Evolutionary conservation across 768 basidiomycete genomes (phyloP), one percentile per base, ranked within the genome.

Genomic region (Amanita muscaria): DNA sequence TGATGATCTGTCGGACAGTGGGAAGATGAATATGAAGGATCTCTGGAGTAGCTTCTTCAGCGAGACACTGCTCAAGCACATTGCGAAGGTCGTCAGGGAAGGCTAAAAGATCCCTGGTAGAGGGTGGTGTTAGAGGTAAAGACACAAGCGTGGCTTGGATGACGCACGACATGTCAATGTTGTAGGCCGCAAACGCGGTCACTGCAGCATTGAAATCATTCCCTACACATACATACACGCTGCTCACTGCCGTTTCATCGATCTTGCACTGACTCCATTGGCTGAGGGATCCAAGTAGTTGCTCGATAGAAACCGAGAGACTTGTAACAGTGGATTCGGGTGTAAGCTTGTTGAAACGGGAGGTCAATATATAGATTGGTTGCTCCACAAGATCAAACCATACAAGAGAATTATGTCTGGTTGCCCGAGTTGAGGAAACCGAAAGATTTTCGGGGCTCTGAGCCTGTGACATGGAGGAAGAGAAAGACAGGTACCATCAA

Each of bases 151-250:
- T 38, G 15, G 10, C 42, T 35, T 25, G 44, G 31, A 2, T 33
- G 23, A 76, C 89, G 61, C 63, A 97, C 94, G 73, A 69, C 86
- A 98, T 97, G 49, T 86, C 79, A 48, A 99, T 93, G 49, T 82
- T 80, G 52, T 83, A 90, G 10, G 74, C 68, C 2, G 76, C 74
- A 59, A 99, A 99, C 1, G 92, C 90, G 42, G 83, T 77, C 30
- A 93, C 88, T 8, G 92, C 92, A 12, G 79, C 77, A 58, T 97
- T 97, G 70, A 99, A 98, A 59, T 96, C 93, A 63, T 98, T 97
- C 18, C 96, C 96, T 18, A 99, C 71, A 44, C 81, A 79, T 42
- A 99, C 96, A 63, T 99, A 99, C 43, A 96, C 88, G 62, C 97
- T 90, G 72, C 92, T 96, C 59, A 99, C 91, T 53, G 87, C 72